phyloP scores from a whole-genome alignment of 805 yeast genomes.

The Pichia insulana region DNA sequence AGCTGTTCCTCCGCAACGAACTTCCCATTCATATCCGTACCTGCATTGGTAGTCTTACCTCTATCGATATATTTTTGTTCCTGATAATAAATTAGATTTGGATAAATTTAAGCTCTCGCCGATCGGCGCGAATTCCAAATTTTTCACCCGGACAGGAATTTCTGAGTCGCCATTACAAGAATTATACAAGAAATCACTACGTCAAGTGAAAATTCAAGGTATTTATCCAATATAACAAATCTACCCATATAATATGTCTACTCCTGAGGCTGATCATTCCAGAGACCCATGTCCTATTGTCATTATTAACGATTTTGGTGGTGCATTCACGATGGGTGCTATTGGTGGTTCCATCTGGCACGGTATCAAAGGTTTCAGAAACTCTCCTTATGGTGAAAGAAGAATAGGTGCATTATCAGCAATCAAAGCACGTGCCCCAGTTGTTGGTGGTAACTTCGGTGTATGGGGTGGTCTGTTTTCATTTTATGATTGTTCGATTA shows the following conservation, averaged over 20 bases:
- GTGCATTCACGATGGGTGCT: constrained; percentile 98
- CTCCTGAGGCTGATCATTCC: constrained; percentile 74
- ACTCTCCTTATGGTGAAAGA: constrained; percentile 96
- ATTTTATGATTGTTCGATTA: constrained; percentile 89
- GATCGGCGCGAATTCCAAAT: background rate
- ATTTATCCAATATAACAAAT: background rate
- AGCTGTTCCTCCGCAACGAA: no score
- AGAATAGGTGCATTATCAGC: constrained; percentile 83
- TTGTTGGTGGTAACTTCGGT: constrained; percentile 97
- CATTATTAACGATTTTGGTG: constrained; percentile 94
- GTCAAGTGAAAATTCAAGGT: no score
- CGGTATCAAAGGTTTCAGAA: constrained; percentile 97
- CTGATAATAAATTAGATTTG: no score
- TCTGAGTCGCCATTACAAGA: background rate
- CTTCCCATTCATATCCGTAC: no score
- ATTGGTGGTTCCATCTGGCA: constrained; percentile 99
- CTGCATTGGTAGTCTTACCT: no score
- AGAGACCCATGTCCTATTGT: constrained; percentile 99
- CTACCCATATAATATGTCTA: constrained; percentile 41
- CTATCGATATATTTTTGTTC: no score
- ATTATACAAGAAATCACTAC: no score
- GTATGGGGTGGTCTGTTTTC: constrained; percentile 99
- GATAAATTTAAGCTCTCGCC: background rate
- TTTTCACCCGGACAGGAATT: background rate
- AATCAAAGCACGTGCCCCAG: constrained; percentile 94